These are phyloP conservation scores for Flagelloscypha sp. DNA, from an alignment of 768 basidiomycete species.

Conservation along the genomic window DNA sequence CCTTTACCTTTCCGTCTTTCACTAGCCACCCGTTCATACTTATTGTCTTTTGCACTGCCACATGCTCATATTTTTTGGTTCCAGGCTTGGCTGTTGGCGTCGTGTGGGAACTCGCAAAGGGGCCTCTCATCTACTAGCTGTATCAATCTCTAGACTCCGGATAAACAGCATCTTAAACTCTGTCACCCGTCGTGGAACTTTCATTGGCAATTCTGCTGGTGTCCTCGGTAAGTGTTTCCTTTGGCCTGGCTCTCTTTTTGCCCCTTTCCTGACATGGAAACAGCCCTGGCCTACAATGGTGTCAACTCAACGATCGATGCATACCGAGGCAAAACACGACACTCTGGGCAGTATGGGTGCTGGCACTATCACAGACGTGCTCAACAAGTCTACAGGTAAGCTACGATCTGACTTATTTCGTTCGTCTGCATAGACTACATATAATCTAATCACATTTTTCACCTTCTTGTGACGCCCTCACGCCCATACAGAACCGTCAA, in stretches of 20 bases:
- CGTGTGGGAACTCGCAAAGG: constrained; percentile 71
- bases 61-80: constrained; percentile 31
- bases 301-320: constrained; percentile 64
- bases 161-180: constrained; percentile 72
- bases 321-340: constrained; percentile 59
- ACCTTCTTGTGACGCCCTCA: too few species aligned
- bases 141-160: constrained; percentile 50
- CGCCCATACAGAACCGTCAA: too few species aligned
- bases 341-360: constrained; percentile 58
- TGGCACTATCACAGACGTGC: constrained; percentile 54
- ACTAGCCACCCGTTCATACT: too few species aligned
- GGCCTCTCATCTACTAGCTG: constrained; percentile 46
- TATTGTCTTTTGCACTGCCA: constrained; percentile 45
- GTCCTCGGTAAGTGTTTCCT: constrained; percentile 50
- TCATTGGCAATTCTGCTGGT: constrained; percentile 71
- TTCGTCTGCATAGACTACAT: constrained; percentile 19
- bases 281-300: constrained; percentile 67
- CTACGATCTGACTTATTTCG: constrained; percentile 22
- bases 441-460: too few species aligned
- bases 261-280: too few species aligned
- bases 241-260: constrained; percentile 11
- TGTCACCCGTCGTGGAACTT: constrained; percentile 64
- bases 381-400: constrained; percentile 66
- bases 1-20: too few species aligned
- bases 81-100: constrained; percentile 66